Base-by-base conservation (phyloP, 805 yeast genomes). In the Yarrowia keelungensis region DNA sequence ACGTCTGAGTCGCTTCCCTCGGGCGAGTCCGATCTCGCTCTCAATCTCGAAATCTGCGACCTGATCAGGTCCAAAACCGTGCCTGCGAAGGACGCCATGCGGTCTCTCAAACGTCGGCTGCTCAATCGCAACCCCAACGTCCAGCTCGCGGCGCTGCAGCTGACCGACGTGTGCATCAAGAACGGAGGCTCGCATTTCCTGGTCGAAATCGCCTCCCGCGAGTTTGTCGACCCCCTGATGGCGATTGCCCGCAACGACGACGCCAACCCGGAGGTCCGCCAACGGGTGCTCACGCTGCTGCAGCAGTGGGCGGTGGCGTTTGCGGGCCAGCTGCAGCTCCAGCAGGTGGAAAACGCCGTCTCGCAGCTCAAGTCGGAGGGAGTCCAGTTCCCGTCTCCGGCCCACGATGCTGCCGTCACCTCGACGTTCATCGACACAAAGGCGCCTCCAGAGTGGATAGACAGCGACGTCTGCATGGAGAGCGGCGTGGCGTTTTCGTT, bases 381-480 rank as follows among this genome's bases (percentile, higher is more conserved):
- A 9, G 86, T 85, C 72, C 80, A 82, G 67, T 92, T 93, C 74
- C 97, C 97, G 0, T 80, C 79, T 35, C 75, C 77, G 36, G 76
- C 78, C 26, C 72, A 69, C 67, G 46, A 46, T 11, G 38, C 47
- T 2, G 76, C 71, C 15, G 79, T 84, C 58, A 77, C 80, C 32
- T 74, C 82, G 43, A 81, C 84, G 5, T 86, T 93, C 76, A 86
- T 94, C 61, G 98, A 94, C 74, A 86, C 97, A 1, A 89, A 87
- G 71, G 93, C 93, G 5, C 98, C 99, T 1, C 98, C 99, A 0
- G 98, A 92, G 73, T 95, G 99, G 99, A 88, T 90, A 26, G 99
- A 95, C 75, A 89, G 93, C 11, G 97, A 92, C 73, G 91, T 91
- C 3, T 95, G 99, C 78, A 93, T 95, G 98, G 87, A 91, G 68